These are phyloP conservation scores for Fusarium pininemorale DNA, from an alignment of 2,329 filamentous ascomycete genomes.

Conservation along the genomic window DNA sequence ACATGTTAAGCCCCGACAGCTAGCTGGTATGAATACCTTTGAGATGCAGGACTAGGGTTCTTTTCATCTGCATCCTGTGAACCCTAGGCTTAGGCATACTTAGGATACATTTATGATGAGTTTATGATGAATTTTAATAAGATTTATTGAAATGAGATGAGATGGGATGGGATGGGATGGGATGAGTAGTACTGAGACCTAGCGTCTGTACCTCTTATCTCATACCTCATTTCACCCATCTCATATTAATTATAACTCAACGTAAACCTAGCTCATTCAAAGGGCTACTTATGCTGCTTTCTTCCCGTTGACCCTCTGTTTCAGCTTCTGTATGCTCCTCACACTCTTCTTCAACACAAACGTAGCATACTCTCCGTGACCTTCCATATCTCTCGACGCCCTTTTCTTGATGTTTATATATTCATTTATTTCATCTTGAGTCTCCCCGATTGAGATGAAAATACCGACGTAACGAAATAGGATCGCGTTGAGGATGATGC, in stretches of 20 bases:
- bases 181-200: too few species aligned
- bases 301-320: conserved; percentile 36
- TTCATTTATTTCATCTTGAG: conserved; percentile 18
- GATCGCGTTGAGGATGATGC: conserved; percentile 50
- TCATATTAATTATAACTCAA: too few species aligned
- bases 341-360: conserved; percentile 36
- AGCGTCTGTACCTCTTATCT: not conserved
- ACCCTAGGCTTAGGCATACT: not conserved
- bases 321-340: conserved; percentile 25
- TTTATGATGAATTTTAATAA: too few species aligned
- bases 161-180: too few species aligned
- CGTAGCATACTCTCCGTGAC: conserved; percentile 41
- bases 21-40: not conserved
- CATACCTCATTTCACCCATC: not conserved
- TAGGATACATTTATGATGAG: too few species aligned
- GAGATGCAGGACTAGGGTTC: too few species aligned
- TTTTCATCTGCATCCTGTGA: accelerated
- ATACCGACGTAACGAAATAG: conserved; percentile 44
- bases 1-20: not conserved
- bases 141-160: too few species aligned
- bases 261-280: accelerated
- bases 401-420: conserved; percentile 41
- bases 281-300: not conserved
- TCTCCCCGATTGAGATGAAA: conserved; percentile 36
- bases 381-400: conserved; percentile 34